A percentile compares a stretch with the other conserved stretches of the same genome.
Conservation (phyloP, 2,329 filamentous ascomycete species). For the Sarocladium brachiariae region DNA sequence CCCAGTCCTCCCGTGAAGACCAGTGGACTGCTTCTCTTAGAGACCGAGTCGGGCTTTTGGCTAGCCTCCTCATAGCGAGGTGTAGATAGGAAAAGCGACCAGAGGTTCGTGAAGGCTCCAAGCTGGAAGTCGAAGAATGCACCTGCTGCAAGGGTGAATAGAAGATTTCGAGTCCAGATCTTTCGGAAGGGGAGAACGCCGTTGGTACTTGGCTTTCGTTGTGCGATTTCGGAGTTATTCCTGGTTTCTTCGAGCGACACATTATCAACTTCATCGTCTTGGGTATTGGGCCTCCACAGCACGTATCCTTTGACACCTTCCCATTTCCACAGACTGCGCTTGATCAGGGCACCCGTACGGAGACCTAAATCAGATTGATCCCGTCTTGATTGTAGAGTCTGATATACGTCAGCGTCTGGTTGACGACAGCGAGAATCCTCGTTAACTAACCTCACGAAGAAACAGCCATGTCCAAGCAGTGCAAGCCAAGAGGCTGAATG, state of each 20-base stretch:
- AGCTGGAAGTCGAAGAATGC: constrained; percentile 64
- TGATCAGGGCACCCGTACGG: constrained; percentile 26
- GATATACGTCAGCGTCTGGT: not conserved
- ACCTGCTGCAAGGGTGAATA: constrained; percentile 52
- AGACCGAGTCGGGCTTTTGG: not conserved
- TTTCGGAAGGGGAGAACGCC: constrained; percentile 29
- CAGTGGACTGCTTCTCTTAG: constrained; percentile 32
- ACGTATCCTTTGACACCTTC: constrained; percentile 24
- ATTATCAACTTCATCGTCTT: constrained; percentile 10
- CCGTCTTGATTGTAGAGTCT: constrained; percentile 41
- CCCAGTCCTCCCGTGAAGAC: constrained; percentile 60
- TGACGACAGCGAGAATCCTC: no score
- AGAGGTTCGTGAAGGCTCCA: constrained; percentile 62
- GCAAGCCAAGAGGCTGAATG: constrained; percentile 49
- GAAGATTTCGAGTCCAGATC: constrained; percentile 41
- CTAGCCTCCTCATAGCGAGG: constrained; percentile 38
- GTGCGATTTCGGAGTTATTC: not conserved
- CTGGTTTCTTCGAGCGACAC: constrained; percentile 17
- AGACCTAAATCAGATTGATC: constrained; percentile 39
- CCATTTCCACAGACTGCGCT: constrained; percentile 21
- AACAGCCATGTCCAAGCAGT: constrained; percentile 52
- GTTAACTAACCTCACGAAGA: constrained; percentile 53
- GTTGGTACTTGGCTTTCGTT: constrained; percentile 7
- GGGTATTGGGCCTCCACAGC: no score
- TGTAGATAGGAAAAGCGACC: constrained; percentile 62